A percentile compares a stretch with the other conserved stretches of the same genome.
Evolutionary conservation across 345 rosid genomes (phyloP).

Genomic region (Pugionium dolabratum): DNA sequence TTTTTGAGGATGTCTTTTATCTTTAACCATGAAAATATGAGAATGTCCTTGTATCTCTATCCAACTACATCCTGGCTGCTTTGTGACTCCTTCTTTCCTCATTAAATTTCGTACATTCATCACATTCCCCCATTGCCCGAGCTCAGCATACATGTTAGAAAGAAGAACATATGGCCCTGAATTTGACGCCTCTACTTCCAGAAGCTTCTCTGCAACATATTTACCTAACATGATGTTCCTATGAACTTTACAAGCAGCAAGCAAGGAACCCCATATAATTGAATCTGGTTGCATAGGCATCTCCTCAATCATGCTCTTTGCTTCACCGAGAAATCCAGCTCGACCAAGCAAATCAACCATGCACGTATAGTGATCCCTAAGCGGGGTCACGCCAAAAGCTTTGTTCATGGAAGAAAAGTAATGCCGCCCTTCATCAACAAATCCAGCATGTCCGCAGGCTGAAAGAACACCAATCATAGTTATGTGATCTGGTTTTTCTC

Average conservation of each 20-base stretch:
- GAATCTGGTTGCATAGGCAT: conserved; percentile 85
- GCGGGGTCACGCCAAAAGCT: conserved; percentile 56
- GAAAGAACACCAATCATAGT: conserved; percentile 85
- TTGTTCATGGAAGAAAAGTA: conserved; percentile 60
- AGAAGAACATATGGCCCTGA: conserved; percentile 91
- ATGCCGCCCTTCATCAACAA: conserved; percentile 64
- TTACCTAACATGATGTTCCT: conserved; percentile 59
- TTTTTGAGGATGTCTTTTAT: conserved; percentile 55
- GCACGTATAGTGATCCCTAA: conserved; percentile 78
- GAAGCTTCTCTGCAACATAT: conserved; percentile 64
- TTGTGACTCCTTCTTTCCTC: conserved; percentile 63
- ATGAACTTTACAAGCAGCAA: conserved; percentile 85
- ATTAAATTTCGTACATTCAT: conserved; percentile 56
- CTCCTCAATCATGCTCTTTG: conserved; percentile 63
- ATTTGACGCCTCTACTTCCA: conserved; percentile 63
- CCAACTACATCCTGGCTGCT: conserved; percentile 95
- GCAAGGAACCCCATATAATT: conserved; percentile 85
- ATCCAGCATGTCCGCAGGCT: conserved; percentile 91
- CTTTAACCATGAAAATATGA: conserved; percentile 80
- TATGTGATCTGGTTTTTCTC: conserved; percentile 81
- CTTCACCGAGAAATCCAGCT: conserved; percentile 76
- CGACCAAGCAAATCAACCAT: conserved; percentile 93
- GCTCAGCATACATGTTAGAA: conserved; percentile 83
- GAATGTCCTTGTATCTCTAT: conserved; percentile 55
- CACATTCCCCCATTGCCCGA: conserved; percentile 69